Conservation (phyloP, 1,139 yeast genomes). For the Pneumocystis canis region DNA sequence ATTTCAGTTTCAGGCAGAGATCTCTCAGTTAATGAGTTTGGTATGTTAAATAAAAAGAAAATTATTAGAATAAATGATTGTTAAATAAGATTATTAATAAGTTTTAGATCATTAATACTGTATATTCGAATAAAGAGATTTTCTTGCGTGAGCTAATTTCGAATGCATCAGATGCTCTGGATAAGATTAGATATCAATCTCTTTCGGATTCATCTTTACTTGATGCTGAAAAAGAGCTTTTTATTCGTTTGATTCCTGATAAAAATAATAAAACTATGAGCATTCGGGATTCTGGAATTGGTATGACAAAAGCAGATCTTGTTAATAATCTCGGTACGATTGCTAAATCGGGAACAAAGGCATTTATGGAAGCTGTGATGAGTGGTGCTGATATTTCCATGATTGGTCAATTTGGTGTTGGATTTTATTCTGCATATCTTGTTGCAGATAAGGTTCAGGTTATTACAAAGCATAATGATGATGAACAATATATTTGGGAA, state of each 20-base stretch:
- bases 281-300: conserved; percentile 98
- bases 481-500: conserved; percentile 99
- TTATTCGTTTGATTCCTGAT: conserved; percentile 91
- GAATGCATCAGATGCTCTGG: conserved; percentile 92
- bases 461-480: conserved; percentile 95
- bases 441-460: conserved; percentile 99
- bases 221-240: conserved; percentile 91
- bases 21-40: conserved; percentile 98
- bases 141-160: conserved; percentile 98
- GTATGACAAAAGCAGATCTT: conserved; percentile 99
- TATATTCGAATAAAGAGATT: conserved; percentile 97
- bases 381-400: conserved; percentile 99
- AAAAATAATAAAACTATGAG: conserved; percentile 90
- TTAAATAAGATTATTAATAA: neutral
- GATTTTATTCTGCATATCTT: conserved; percentile 98
- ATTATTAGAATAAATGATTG: neutral
- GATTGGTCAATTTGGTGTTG: conserved; percentile 99
- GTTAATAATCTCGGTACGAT: conserved; percentile 99
- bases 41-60: neutral
- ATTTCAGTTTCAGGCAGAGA: conserved; percentile 96
- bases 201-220: conserved; percentile 81
- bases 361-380: conserved; percentile 97
- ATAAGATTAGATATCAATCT: conserved; percentile 95
- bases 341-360: conserved; percentile 99
- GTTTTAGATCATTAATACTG: conserved; percentile 82